Conservation (phyloP, 805 yeast species). For the Phaffomyces thermotolerans region DNA sequence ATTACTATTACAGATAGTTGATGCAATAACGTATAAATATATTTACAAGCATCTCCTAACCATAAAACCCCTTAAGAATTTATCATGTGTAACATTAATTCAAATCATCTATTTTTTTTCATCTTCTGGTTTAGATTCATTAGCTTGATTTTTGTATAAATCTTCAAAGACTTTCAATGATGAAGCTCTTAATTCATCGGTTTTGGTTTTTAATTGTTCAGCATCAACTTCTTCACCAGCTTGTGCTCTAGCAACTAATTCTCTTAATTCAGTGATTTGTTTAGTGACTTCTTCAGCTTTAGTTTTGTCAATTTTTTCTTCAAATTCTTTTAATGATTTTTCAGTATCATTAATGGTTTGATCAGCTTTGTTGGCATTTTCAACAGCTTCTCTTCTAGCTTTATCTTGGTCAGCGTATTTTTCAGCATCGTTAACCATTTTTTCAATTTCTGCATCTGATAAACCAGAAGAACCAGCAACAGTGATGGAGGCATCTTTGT, state of each 20-base stretch:
- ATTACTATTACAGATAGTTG: neutral
- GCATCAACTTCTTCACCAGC: conserved; percentile 51
- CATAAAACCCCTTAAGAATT: neutral
- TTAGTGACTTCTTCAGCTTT: conserved; percentile 44
- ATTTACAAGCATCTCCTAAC: neutral
- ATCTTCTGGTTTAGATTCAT: conserved; percentile 23
- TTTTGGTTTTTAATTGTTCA: conserved; percentile 66
- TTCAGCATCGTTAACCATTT: conserved; percentile 55
- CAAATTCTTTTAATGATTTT: conserved; percentile 72
- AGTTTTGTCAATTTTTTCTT: conserved; percentile 49
- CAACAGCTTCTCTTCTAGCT: conserved; percentile 52
- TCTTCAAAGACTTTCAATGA: conserved; percentile 72
- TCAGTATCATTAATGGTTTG: conserved; percentile 80
- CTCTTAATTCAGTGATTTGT: conserved; percentile 49
- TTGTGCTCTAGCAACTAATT: conserved; percentile 65
- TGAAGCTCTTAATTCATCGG: conserved; percentile 71
- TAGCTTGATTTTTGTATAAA: conserved; percentile 23
- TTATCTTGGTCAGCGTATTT: conserved; percentile 51
- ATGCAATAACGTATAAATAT: neutral
- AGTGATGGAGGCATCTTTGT: conserved; percentile 67
- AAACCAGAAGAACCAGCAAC: conserved; percentile 57
- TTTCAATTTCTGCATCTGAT: conserved; percentile 54
- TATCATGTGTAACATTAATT: conserved; percentile 4
- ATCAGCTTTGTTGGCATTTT: conserved; percentile 79
- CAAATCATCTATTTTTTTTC: conserved; percentile 9